Evolutionary conservation across 139 green algal genomes (phyloP).

Genomic region (Deuterostichococcus epilithicus): DNA sequence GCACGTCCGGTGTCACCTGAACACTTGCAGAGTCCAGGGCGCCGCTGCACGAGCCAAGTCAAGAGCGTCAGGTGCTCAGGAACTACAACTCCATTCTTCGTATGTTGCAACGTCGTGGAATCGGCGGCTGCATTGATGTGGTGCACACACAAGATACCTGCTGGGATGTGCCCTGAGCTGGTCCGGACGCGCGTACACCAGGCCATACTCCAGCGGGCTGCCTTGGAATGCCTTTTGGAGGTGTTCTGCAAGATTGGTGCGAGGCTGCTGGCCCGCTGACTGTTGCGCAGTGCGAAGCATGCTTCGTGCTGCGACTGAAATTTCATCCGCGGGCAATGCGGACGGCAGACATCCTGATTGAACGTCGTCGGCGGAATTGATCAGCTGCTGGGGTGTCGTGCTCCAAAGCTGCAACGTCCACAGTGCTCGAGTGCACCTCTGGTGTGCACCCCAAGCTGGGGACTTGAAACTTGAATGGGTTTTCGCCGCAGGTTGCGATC

Average conservation of each 20-base stretch:
- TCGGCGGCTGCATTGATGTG: too few relatives aligned
- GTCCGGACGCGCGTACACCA: background rate
- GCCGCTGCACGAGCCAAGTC: background rate
- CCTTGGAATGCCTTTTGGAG: background rate
- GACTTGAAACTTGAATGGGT: too few relatives aligned
- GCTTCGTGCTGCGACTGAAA: too few relatives aligned
- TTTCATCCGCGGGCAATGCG: too few relatives aligned
- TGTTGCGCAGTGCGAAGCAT: background rate
- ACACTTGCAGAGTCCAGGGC: background rate
- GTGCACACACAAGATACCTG: background rate
- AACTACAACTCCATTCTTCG: background rate
- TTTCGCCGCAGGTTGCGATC: too few relatives aligned
- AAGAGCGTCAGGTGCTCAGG: too few relatives aligned
- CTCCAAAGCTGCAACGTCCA: too few relatives aligned
- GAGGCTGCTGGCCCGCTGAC: background rate
- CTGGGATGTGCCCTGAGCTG: background rate
- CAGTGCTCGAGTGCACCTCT: too few relatives aligned
- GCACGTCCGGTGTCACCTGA: background rate
- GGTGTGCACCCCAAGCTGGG: too few relatives aligned
- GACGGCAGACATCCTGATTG: too few relatives aligned
- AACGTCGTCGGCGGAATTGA: too few relatives aligned
- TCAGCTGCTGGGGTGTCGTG: too few relatives aligned
- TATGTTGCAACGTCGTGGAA: background rate
- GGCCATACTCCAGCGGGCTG: background rate
- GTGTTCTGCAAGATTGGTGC: background rate